Conservation (phyloP, 345 rosid genomes). For the Linum tenue region DNA sequence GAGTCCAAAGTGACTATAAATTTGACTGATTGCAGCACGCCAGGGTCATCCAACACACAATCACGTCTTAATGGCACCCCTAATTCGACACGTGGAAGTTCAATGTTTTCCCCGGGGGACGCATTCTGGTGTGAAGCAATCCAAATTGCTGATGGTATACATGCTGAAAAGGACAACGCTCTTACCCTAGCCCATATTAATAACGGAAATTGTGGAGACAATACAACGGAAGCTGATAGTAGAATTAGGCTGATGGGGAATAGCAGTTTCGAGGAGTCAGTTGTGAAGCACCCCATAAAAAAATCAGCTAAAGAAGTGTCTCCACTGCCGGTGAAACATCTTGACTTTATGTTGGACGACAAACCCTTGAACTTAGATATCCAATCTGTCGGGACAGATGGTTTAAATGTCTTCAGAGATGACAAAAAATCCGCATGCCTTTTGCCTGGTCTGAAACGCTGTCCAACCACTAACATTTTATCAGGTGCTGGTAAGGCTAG, state of each 20-base stretch:
- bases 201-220: slow-evolving; percentile 24
- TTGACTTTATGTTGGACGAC: slow-evolving; percentile 64
- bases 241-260: slow-evolving; percentile 24
- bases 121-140: slow-evolving; percentile 96
- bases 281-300: slow-evolving; percentile 27
- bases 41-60: slow-evolving; percentile 43
- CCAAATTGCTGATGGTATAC: slow-evolving; percentile 79
- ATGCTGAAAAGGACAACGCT: slow-evolving; percentile 29
- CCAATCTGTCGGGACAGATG: slow-evolving; percentile 17
- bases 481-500: slow-evolving; percentile 14
- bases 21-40: slow-evolving; percentile 45
- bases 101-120: slow-evolving; percentile 92
- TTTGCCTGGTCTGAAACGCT: slow-evolving; percentile 19
- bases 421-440: slow-evolving; percentile 30
- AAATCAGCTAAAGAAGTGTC: slow-evolving; percentile 36
- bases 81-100: slow-evolving; percentile 69
- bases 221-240: slow-evolving; percentile 34
- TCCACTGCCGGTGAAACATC: slow-evolving; percentile 74
- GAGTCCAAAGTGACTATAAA: slow-evolving; percentile 29
- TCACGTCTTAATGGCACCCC: slow-evolving; percentile 44
- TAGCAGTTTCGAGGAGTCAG: slow-evolving; percentile 29
- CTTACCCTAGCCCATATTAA: slow-evolving; percentile 18
- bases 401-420: slow-evolving; percentile 17
- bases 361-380: slow-evolving; percentile 32
- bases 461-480: slow-evolving; percentile 16